Evolutionary conservation across 192 early-diverging fungal genomes (phyloP).

Genomic region (Gigaspora rosea): DNA sequence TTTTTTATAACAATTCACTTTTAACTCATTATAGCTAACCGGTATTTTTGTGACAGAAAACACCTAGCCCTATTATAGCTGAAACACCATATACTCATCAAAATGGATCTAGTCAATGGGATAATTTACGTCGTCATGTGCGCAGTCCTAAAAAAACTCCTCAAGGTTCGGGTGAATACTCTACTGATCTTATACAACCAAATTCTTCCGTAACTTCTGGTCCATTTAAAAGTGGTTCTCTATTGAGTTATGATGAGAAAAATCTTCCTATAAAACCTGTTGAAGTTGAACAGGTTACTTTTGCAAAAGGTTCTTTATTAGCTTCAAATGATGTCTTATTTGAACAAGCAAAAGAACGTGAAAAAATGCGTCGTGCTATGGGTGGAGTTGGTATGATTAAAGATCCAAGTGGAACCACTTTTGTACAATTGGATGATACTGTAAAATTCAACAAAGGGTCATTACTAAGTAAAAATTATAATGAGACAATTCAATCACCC

Average conservation of each 20-base stretch:
- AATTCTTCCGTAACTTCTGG: background rate
- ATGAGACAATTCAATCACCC: too few relatives aligned
- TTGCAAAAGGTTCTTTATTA: conserved; percentile 21
- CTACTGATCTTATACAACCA: too few relatives aligned
- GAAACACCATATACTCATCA: too few relatives aligned
- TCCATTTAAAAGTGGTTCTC: conserved; percentile 19
- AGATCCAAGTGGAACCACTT: background rate
- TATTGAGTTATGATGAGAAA: conserved; percentile 13
- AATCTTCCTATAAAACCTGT: conserved; percentile 4
- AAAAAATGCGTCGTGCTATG: conserved; percentile 5
- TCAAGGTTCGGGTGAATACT: background rate
- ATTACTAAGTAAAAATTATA: background rate
- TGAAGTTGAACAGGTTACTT: conserved; percentile 7
- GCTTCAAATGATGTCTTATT: conserved; percentile 20
- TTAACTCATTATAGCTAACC: too few relatives aligned
- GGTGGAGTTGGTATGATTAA: background rate
- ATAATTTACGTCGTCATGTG: background rate
- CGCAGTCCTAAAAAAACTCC: background rate
- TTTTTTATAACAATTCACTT: too few relatives aligned
- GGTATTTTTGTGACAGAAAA: too few relatives aligned
- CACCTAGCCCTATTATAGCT: too few relatives aligned
- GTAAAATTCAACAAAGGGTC: conserved; percentile 27
- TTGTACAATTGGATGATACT: conserved; percentile 8
- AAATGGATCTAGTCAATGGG: background rate
- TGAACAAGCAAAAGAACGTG: conserved; percentile 27